phyloP scores from a whole-genome alignment of 2,329 filamentous ascomycete species.

The Trichothecium sympodiale region DNA sequence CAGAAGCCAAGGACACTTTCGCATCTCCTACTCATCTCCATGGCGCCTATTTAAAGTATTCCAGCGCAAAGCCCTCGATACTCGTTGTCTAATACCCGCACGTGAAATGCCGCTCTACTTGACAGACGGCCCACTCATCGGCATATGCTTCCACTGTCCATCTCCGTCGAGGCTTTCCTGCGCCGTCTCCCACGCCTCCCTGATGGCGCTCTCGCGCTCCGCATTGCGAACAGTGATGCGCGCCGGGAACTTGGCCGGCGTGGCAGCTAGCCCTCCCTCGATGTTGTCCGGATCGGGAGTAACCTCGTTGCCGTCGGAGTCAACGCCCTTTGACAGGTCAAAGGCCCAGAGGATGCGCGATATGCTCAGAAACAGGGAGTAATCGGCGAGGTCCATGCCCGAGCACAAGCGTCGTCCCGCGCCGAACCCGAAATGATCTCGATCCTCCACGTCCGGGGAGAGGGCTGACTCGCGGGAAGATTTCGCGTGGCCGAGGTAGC shows the following conservation, averaged over 20 bases:
- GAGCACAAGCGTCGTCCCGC: conserved; percentile 45
- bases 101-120: too few relatives aligned
- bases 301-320: conserved; percentile 4
- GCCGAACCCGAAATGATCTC: conserved; percentile 44
- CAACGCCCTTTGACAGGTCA: conserved; percentile 17
- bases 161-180: neutral
- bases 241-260: conserved; percentile 6
- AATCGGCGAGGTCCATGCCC: conserved; percentile 42
- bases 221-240: conserved; percentile 5
- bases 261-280: conserved; percentile 8
- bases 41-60: too few relatives aligned
- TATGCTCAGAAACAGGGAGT: conserved; percentile 34
- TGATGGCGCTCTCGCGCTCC: conserved; percentile 3
- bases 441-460: conserved; percentile 23
- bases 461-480: conserved; percentile 15
- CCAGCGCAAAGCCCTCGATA: too few relatives aligned
- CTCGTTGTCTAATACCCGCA: too few relatives aligned
- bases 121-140: too few relatives aligned
- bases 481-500: conserved; percentile 15
- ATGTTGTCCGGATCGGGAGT: conserved; percentile 5
- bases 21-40: too few relatives aligned
- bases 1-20: too few relatives aligned
- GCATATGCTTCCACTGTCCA: neutral
- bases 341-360: conserved; percentile 38
- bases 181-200: conserved; percentile 6